These are phyloP conservation scores for Vaccinium corymbosum DNA, from an alignment of 148 eudicot genomes.

Conservation along the genomic window DNA sequence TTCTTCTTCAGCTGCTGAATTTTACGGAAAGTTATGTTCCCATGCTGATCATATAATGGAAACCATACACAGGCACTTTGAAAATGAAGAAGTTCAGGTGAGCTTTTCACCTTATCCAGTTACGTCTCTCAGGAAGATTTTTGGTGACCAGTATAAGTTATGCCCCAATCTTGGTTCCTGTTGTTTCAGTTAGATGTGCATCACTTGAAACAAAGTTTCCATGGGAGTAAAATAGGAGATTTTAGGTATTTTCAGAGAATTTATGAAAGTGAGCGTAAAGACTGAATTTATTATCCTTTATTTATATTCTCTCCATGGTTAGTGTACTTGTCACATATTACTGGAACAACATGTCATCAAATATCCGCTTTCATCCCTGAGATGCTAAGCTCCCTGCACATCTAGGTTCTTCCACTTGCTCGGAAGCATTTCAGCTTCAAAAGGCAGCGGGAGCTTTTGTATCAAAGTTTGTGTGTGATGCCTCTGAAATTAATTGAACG, in stretches of 20 bases:
- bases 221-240: not conserved
- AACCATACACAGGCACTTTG: slow-evolving; percentile 67
- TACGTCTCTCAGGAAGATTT: not conserved
- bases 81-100: slow-evolving; percentile 85
- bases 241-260: not conserved
- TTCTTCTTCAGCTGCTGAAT: slow-evolving; percentile 61
- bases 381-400: slow-evolving; percentile 4
- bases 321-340: not conserved
- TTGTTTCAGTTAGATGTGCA: not conserved
- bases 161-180: slow-evolving; percentile 6
- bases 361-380: slow-evolving; percentile 7
- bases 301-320: not conserved
- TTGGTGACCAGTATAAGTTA: slow-evolving; percentile 11
- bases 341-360: slow-evolving; percentile 4
- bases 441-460: slow-evolving; percentile 78
- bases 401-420: slow-evolving; percentile 85
- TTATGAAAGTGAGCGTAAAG: not conserved
- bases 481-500: slow-evolving; percentile 87
- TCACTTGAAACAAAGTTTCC: slow-evolving; percentile 3
- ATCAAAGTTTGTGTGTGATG: slow-evolving; percentile 91
- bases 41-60: slow-evolving; percentile 86
- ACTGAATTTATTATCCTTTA: not conserved
- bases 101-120: slow-evolving; percentile 7
- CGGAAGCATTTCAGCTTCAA: slow-evolving; percentile 63
- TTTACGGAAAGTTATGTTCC: slow-evolving; percentile 60